These are phyloP conservation scores for Telfairia occidentalis DNA, from an alignment of 331 rosid species.

Conservation along the genomic window DNA sequence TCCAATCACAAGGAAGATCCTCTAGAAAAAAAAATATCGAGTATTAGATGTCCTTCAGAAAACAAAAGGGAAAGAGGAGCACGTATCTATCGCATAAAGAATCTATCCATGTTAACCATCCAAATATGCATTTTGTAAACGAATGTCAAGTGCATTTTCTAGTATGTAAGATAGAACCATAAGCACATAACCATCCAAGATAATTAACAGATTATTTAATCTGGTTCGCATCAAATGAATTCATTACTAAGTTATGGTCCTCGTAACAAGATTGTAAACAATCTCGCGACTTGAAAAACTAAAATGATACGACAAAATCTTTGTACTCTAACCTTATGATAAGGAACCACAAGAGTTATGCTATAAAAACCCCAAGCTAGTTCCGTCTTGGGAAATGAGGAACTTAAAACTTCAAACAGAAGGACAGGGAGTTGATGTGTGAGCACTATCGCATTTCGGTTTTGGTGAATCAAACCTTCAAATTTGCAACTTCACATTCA, in stretches of 20 bases:
- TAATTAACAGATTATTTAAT: not conserved
- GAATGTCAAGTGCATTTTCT: not conserved
- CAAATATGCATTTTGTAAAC: not conserved
- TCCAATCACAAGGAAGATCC: constrained; percentile 78
- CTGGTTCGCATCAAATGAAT: not conserved
- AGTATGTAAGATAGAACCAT: not conserved
- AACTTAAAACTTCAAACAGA: not conserved
- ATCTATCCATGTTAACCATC: not conserved
- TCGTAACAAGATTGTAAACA: not conserved
- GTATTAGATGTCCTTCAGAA: constrained; percentile 13
- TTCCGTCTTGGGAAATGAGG: not conserved
- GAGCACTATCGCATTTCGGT: not conserved
- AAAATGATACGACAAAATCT: not conserved
- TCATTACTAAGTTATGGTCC: not conserved
- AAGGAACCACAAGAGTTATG: not conserved
- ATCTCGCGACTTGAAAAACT: not conserved
- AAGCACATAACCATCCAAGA: not conserved
- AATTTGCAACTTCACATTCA: not conserved
- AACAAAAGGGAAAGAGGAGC: not conserved
- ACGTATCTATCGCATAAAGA: not conserved
- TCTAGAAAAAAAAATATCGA: constrained; percentile 39
- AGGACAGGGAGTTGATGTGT: not conserved
- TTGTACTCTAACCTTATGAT: not conserved
- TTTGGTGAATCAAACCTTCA: not conserved
- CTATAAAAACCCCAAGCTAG: not conserved